These are phyloP conservation scores for Neurospora africana DNA, from an alignment of 495 filamentous ascomycete species.

Conservation along the genomic window DNA sequence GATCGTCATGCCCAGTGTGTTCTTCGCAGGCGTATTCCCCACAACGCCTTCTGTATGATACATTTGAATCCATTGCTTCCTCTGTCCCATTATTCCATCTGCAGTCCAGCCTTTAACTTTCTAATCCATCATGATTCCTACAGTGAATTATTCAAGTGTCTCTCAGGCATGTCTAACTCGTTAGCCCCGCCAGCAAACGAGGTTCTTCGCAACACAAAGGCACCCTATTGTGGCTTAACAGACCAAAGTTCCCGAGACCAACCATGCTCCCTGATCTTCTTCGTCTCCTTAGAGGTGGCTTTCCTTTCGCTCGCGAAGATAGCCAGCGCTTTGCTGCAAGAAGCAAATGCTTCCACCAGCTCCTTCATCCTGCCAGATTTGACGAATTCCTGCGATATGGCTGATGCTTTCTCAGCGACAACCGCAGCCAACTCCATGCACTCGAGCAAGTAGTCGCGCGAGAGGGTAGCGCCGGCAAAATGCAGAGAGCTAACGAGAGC, in stretches of 20 bases:
- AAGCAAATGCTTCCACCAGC: conserved; percentile 63
- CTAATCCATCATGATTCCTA: not conserved
- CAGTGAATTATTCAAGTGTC: not conserved
- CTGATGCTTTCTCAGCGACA: conserved; percentile 54
- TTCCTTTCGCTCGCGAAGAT: conserved; percentile 45
- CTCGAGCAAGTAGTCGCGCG: conserved; percentile 54
- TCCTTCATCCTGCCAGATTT: conserved; percentile 61
- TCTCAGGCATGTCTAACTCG: not conserved
- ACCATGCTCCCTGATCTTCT: conserved; percentile 42
- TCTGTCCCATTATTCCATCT: not conserved
- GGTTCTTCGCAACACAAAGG: not conserved
- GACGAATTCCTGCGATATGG: conserved; percentile 55
- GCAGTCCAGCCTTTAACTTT: not conserved
- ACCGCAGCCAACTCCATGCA: conserved; percentile 67
- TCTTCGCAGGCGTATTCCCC: not conserved
- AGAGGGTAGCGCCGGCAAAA: conserved; percentile 52
- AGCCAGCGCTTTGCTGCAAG: conserved; percentile 63
- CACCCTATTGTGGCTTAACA: conserved; percentile 12
- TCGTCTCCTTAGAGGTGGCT: conserved; percentile 31
- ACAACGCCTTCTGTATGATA: not conserved
- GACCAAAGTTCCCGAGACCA: conserved; percentile 38
- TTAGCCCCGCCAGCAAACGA: not conserved
- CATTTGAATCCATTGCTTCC: not conserved
- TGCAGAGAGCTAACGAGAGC: conserved; percentile 69
- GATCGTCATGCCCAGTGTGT: not conserved